These are phyloP conservation scores for Gilbertella persicaria DNA, from an alignment of 371 early-diverging fungal genomes.

Conservation along the genomic window DNA sequence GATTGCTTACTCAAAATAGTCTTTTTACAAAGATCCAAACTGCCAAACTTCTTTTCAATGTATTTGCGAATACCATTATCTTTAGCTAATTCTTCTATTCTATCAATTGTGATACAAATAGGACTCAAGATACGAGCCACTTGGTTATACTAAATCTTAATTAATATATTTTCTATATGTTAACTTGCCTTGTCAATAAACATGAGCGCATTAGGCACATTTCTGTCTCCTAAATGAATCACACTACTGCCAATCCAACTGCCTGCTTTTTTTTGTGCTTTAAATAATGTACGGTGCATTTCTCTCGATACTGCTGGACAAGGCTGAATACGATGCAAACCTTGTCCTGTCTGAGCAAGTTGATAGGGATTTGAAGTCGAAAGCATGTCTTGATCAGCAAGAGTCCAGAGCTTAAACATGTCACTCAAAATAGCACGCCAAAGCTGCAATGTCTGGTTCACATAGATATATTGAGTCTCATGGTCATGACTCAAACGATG, in stretches of 20 bases:
- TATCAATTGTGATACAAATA: conserved; percentile 74
- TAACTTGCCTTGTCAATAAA: conserved; percentile 86
- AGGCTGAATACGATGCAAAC: conserved; percentile 83
- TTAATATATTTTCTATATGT: background rate
- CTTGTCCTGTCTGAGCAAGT: conserved; percentile 95
- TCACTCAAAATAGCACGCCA: conserved; percentile 96
- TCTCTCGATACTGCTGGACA: conserved; percentile 83
- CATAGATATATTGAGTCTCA: conserved; percentile 90
- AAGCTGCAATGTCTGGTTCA: conserved; percentile 88
- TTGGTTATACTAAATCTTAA: conserved; percentile 82
- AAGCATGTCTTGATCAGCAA: conserved; percentile 90
- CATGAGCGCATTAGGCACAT: conserved; percentile 91
- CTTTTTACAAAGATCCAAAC: conserved; percentile 63
- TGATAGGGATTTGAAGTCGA: conserved; percentile 73
- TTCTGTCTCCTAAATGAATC: conserved; percentile 94
- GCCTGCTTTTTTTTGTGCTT: conserved; percentile 84
- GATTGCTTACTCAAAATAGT: conserved; percentile 56
- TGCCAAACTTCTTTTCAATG: conserved; percentile 71
- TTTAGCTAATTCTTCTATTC: conserved; percentile 63
- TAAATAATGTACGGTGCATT: conserved; percentile 88
- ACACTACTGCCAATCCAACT: conserved; percentile 95
- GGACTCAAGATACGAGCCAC: conserved; percentile 92
- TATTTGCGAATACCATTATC: conserved; percentile 63
- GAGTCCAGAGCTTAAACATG: conserved; percentile 94
- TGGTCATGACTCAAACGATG: conserved; percentile 93